These are phyloP conservation scores for Volvox africanus DNA, from an alignment of 139 green algal species.

Conservation along the genomic window DNA sequence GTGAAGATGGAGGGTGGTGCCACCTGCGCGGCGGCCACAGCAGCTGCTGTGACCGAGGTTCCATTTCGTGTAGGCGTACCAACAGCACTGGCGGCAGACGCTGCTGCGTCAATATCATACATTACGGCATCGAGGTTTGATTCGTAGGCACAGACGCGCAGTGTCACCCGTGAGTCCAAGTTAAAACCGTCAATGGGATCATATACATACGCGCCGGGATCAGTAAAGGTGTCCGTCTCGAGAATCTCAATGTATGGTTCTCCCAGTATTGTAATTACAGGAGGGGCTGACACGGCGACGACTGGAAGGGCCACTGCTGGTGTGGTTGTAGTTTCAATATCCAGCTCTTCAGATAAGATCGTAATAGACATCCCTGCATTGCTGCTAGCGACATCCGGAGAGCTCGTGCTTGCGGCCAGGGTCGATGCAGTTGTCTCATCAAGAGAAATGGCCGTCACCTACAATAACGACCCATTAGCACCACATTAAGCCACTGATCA, in stretches of 20 bases:
- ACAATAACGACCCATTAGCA: no score
- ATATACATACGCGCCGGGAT: constrained; percentile 20
- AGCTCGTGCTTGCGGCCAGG: not conserved
- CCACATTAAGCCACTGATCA: no score
- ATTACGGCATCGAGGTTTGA: not conserved
- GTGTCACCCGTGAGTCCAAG: not conserved
- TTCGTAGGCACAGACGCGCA: not conserved
- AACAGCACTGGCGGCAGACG: not conserved
- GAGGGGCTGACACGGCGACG: not conserved
- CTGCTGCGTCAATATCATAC: not conserved
- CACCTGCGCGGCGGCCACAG: not conserved
- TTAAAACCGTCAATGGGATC: constrained; percentile 29
- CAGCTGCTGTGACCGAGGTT: not conserved
- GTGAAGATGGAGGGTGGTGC: constrained; percentile 4
- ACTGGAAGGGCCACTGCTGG: not conserved
- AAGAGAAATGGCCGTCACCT: constrained; percentile 7
- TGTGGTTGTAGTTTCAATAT: not conserved
- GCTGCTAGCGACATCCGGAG: not conserved
- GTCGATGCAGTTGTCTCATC: constrained; percentile 9
- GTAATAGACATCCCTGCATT: not conserved
- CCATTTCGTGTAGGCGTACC: not conserved
- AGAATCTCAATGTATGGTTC: constrained; percentile 25
- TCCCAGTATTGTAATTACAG: constrained; percentile 6
- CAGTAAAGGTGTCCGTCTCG: constrained; percentile 1
- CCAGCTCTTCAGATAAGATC: constrained; percentile 1